These are phyloP conservation scores for Phytophthora sp. DNA, from an alignment of 352 stramenopile genomes.

Conservation along the genomic window DNA sequence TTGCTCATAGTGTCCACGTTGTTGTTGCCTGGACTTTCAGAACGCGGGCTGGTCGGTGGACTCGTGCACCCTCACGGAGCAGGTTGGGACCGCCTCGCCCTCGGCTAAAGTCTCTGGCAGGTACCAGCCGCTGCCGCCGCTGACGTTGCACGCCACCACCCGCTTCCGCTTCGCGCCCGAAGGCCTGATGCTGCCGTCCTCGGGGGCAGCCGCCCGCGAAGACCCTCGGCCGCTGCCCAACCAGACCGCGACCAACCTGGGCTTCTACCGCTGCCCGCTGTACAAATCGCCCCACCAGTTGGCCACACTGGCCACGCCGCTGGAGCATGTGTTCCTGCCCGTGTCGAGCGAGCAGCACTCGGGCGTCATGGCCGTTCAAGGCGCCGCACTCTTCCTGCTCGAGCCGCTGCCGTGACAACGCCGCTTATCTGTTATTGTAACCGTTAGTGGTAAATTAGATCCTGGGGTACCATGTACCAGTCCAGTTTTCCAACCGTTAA, in stretches of 20 bases:
- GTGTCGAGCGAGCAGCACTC: constrained; percentile 28
- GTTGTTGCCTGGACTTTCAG: constrained; percentile 19
- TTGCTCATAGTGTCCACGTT: neutral
- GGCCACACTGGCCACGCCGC: constrained; percentile 29
- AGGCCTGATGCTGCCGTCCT: constrained; percentile 10
- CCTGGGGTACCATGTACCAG: no score
- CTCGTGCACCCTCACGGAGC: constrained; percentile 14
- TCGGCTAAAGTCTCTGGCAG: neutral
- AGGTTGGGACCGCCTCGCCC: neutral
- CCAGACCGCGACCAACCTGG: neutral
- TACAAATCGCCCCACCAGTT: constrained; percentile 38
- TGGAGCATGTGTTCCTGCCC: constrained; percentile 48
- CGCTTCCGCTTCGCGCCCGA: constrained; percentile 21
- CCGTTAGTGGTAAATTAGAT: neutral
- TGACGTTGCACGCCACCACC: constrained; percentile 36
- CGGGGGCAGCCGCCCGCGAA: neutral
- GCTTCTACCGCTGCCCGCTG: constrained; percentile 53
- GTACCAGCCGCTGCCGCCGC: constrained; percentile 30
- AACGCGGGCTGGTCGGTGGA: constrained; percentile 47
- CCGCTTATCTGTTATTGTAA: no score
- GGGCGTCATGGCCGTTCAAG: constrained; percentile 34
- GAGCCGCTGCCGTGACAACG: no score
- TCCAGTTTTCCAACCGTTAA: no score
- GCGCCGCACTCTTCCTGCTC: constrained; percentile 42
- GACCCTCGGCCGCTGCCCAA: constrained; percentile 5